These are phyloP conservation scores for Wickerhamiella allomyrinae DNA, from an alignment of 805 yeast species.

Conservation along the genomic window DNA sequence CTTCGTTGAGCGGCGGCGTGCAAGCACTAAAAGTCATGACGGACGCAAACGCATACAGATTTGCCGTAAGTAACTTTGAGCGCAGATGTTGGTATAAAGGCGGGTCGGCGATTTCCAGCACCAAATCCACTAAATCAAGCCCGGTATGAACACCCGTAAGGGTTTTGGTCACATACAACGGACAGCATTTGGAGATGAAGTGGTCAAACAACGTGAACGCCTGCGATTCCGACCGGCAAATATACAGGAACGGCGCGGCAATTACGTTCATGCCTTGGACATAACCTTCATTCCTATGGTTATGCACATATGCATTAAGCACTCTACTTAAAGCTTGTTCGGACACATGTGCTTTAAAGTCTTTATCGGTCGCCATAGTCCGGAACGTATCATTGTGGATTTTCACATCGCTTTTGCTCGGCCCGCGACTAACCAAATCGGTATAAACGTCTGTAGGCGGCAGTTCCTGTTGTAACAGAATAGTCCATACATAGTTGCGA, in stretches of 20 bases:
- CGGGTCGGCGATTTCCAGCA: slow-evolving; percentile 59
- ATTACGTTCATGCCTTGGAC: slow-evolving; percentile 91
- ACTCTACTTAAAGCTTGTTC: slow-evolving; percentile 56
- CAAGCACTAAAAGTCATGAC: slow-evolving; percentile 77
- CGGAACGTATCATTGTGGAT: slow-evolving; percentile 77
- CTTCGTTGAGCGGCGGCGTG: slow-evolving; percentile 69
- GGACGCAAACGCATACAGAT: slow-evolving; percentile 61
- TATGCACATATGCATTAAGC: slow-evolving; percentile 55
- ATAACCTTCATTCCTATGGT: slow-evolving; percentile 19
- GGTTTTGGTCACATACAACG: slow-evolving; percentile 63
- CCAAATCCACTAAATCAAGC: slow-evolving; percentile 52
- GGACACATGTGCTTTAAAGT: slow-evolving; percentile 49
- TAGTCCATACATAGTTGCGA: slow-evolving; percentile 68
- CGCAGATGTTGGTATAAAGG: slow-evolving; percentile 45
- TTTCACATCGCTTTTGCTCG: slow-evolving; percentile 47
- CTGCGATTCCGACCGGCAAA: slow-evolving; percentile 69
- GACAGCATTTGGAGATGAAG: slow-evolving; percentile 49
- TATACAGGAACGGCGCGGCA: slow-evolving; percentile 68
- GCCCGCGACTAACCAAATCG: slow-evolving; percentile 39
- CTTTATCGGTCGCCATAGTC: slow-evolving; percentile 60
- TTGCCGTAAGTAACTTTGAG: slow-evolving; percentile 60
- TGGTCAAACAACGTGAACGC: slow-evolving; percentile 60
- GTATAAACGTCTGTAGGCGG: slow-evolving; percentile 41
- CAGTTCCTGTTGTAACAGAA: slow-evolving; percentile 50
- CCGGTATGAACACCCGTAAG: slow-evolving; percentile 75